Conservation (phyloP, 2,329 filamentous ascomycete genomes). For the Aspergillus pseudonomiae region DNA sequence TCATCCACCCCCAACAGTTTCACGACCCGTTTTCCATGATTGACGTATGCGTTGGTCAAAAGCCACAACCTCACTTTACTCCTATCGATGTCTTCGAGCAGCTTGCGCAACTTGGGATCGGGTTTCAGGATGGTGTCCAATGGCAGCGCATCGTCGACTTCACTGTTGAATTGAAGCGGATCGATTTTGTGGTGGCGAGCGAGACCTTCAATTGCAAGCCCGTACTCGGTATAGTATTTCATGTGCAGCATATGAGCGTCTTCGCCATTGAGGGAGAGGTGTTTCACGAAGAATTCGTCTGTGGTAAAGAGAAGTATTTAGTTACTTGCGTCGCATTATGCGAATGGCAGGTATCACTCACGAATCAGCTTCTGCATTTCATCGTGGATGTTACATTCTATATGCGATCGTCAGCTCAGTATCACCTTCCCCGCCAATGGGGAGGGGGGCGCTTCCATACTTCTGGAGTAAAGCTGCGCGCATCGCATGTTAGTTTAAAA, state of each 20-base stretch:
- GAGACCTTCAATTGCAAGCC: slow-evolving; percentile 93
- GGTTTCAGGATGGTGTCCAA: slow-evolving; percentile 83
- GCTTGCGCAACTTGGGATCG: slow-evolving; percentile 69
- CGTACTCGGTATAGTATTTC: slow-evolving; percentile 94
- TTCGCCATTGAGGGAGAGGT: slow-evolving; percentile 72
- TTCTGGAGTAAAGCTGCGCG: slow-evolving; percentile 76
- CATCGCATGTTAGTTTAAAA: slow-evolving; percentile 16
- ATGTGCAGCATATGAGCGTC: slow-evolving; percentile 86
- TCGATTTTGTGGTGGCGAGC: slow-evolving; percentile 94
- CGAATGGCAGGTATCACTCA: slow-evolving; percentile 42
- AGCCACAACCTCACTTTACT: slow-evolving; percentile 88
- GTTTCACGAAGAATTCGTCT: slow-evolving; percentile 65
- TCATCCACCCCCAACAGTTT: slow-evolving; percentile 80
- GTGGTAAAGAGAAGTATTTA: not conserved
- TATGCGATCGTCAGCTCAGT: slow-evolving; percentile 18
- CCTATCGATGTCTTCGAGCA: slow-evolving; percentile 81
- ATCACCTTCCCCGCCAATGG: not conserved
- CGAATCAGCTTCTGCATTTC: slow-evolving; percentile 83
- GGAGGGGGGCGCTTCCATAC: slow-evolving; percentile 50
- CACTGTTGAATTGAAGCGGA: slow-evolving; percentile 87
- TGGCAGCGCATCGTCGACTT: slow-evolving; percentile 93
- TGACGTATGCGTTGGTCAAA: slow-evolving; percentile 94
- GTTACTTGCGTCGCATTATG: slow-evolving; percentile 44
- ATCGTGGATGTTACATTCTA: slow-evolving; percentile 79
- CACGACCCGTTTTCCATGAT: slow-evolving; percentile 80